These are phyloP conservation scores for Dipodascopsis uninucleata DNA, from an alignment of 805 yeast genomes.

Conservation along the genomic window DNA sequence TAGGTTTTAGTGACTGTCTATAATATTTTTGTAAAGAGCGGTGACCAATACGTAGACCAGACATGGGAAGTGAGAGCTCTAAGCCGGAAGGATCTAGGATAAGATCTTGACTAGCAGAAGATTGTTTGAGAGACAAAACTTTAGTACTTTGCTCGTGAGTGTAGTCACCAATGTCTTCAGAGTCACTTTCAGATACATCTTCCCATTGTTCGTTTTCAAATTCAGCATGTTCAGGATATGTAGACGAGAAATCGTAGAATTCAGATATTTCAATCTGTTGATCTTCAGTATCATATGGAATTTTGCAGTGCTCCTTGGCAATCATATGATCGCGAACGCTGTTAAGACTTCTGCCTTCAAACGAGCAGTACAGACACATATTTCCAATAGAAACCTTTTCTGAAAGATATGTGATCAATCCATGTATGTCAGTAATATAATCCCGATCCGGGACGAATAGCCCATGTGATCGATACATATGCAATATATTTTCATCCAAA, in stretches of 20 bases:
- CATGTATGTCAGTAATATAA: slow-evolving; percentile 63
- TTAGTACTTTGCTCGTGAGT: slow-evolving; percentile 27
- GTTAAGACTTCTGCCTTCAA: slow-evolving; percentile 78
- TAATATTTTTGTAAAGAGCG: slow-evolving; percentile 67
- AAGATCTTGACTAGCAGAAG: slow-evolving; percentile 32
- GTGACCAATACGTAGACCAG: slow-evolving; percentile 79
- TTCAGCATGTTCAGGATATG: slow-evolving; percentile 44
- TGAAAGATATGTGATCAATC: slow-evolving; percentile 69
- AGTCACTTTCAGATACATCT: slow-evolving; percentile 36
- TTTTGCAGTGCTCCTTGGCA: slow-evolving; percentile 78
- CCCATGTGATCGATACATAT: slow-evolving; percentile 80
- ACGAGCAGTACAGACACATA: slow-evolving; percentile 75
- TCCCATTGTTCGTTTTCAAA: slow-evolving; percentile 39
- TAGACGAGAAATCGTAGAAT: slow-evolving; percentile 77
- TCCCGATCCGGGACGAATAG: slow-evolving; percentile 80
- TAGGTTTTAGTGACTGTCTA: slow-evolving; percentile 59
- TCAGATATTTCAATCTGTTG: slow-evolving; percentile 73
- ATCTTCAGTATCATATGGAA: slow-evolving; percentile 80
- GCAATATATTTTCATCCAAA: slow-evolving; percentile 59
- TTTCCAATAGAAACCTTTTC: slow-evolving; percentile 81
- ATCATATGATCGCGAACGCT: slow-evolving; percentile 87
- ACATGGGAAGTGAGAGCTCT: slow-evolving; percentile 62
- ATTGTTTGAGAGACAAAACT: background rate
- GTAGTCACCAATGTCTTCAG: slow-evolving; percentile 30
- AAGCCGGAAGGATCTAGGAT: slow-evolving; percentile 54